These are phyloP conservation scores for Brettanomyces bruxellensis DNA, from an alignment of 805 yeast species.

Conservation along the genomic window DNA sequence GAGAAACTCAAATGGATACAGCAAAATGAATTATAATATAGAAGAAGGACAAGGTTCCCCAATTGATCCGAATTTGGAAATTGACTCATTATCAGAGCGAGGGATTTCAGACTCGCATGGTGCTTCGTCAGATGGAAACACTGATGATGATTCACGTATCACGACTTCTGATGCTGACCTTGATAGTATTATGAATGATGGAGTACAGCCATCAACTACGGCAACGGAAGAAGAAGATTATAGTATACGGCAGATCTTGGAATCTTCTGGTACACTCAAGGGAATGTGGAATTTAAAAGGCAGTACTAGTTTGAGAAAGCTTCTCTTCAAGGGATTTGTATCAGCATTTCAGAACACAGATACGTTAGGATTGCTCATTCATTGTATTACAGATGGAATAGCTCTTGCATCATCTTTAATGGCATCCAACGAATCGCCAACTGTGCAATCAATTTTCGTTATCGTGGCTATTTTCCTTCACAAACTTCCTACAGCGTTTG, in stretches of 20 bases:
- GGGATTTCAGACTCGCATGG: neutral
- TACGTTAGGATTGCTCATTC: conserved; percentile 56
- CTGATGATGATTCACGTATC: neutral
- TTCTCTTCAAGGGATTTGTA: conserved; percentile 3
- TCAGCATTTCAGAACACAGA: conserved; percentile 35
- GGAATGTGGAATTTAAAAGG: no score
- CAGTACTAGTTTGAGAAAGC: no score
- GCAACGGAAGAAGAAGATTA: no score
- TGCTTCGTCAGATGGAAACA: neutral
- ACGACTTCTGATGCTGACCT: no score
- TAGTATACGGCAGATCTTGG: no score
- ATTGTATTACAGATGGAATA: conserved; percentile 64
- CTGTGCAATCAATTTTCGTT: conserved; percentile 28
- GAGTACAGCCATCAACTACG: no score
- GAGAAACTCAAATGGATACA: no score
- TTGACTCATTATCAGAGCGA: neutral
- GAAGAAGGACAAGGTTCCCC: no score
- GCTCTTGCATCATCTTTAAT: conserved; percentile 48
- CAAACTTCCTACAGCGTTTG: conserved; percentile 69
- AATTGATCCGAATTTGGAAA: neutral
- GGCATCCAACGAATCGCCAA: conserved; percentile 20
- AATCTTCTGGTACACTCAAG: no score
- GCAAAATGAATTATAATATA: no score
- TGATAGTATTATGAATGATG: no score
- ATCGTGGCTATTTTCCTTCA: conserved; percentile 57